phyloP scores from a whole-genome alignment of 192 early-diverging fungal genomes.

The Umbelopsis sp. region DNA sequence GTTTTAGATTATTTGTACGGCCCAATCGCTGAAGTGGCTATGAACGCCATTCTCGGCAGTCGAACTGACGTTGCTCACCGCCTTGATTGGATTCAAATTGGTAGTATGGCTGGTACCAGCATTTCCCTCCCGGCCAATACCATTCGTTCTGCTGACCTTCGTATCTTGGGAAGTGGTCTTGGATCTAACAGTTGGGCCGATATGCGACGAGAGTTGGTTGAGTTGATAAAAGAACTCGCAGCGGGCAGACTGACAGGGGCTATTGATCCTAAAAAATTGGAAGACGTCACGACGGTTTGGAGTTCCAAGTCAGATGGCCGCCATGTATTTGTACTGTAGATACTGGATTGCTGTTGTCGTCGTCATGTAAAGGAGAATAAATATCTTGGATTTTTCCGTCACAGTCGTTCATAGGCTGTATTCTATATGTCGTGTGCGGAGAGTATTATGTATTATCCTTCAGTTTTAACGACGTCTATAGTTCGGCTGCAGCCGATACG shows the following conservation, averaged over 20 bases:
- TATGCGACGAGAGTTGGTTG: neutral
- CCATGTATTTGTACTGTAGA: neutral
- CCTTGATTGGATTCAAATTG: slow-evolving; percentile 22
- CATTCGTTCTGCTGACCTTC: slow-evolving; percentile 14
- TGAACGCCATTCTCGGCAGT: neutral
- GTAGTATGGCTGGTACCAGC: slow-evolving; percentile 10
- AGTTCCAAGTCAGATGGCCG: neutral
- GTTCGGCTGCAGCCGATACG: too few relatives aligned
- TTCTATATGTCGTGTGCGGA: too few relatives aligned
- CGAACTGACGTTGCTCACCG: neutral
- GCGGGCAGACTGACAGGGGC: neutral
- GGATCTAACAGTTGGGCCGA: slow-evolving; percentile 5
- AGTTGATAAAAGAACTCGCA: neutral
- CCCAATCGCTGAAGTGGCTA: slow-evolving; percentile 4
- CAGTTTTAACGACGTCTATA: too few relatives aligned
- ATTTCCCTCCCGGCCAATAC: neutral
- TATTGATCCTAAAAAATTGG: neutral
- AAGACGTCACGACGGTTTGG: neutral
- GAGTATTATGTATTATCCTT: too few relatives aligned
- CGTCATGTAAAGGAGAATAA: too few relatives aligned
- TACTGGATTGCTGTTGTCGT: neutral
- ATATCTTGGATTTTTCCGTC: too few relatives aligned
- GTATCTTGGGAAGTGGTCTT: slow-evolving; percentile 18
- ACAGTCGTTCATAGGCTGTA: too few relatives aligned
- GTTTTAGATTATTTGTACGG: slow-evolving; percentile 20